phyloP scores from a whole-genome alignment of 2,329 filamentous ascomycete species.

The Phyllosticta paracitricarpa region DNA sequence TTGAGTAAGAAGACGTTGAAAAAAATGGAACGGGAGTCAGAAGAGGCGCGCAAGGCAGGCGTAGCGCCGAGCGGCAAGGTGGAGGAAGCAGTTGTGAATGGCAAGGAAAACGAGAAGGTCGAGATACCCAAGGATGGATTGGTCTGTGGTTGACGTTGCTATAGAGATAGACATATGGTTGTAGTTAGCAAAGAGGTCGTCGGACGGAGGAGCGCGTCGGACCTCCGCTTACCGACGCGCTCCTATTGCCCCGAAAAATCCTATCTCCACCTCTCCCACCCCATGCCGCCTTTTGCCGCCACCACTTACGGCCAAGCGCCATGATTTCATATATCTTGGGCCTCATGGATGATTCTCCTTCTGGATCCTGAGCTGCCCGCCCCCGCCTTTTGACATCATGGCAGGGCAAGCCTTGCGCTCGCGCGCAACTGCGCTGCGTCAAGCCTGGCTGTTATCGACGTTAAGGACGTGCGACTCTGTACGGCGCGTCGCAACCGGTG shows the following conservation, averaged over 20 bases:
- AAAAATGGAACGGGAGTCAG: slow-evolving; percentile 32
- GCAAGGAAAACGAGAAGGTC: slow-evolving; percentile 14
- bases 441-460: not conserved
- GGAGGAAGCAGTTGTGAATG: slow-evolving; percentile 13
- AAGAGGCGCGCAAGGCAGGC: slow-evolving; percentile 19
- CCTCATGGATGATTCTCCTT: not conserved
- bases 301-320: not conserved
- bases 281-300: not conserved
- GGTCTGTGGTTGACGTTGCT: slow-evolving; percentile 20
- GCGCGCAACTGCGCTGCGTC: slow-evolving; percentile 5
- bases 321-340: not conserved
- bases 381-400: not conserved
- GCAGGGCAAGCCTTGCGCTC: slow-evolving; percentile 6
- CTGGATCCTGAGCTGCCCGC: not conserved
- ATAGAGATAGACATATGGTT: not conserved
- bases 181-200: not conserved
- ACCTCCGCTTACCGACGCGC: not conserved
- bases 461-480: not conserved
- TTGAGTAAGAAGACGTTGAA: slow-evolving; percentile 57
- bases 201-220: not conserved
- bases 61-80: slow-evolving; percentile 20
- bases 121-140: slow-evolving; percentile 36
- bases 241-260: not conserved
- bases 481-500: not conserved
- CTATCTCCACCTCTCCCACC: not conserved